phyloP scores from a whole-genome alignment of 495 filamentous ascomycete genomes.

The Aspergillus funiculosus region DNA sequence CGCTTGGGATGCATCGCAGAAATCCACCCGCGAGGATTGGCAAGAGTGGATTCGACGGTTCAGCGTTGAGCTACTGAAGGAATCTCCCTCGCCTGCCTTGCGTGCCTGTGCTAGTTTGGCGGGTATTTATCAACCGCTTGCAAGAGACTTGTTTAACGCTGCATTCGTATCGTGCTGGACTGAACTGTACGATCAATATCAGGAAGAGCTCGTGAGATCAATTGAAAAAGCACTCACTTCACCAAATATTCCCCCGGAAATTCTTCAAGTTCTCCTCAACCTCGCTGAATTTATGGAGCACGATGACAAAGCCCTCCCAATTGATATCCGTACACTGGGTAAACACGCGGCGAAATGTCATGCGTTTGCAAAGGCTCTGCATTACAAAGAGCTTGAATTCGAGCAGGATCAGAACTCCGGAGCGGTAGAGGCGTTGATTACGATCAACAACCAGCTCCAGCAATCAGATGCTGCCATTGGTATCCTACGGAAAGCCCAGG shows the following conservation, averaged over 20 bases:
- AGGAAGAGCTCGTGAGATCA: slow-evolving; percentile 90
- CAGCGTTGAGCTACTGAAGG: slow-evolving; percentile 89
- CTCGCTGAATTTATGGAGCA: slow-evolving; percentile 99
- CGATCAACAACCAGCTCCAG: slow-evolving; percentile 97
- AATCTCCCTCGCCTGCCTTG: slow-evolving; percentile 91
- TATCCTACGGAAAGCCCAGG: slow-evolving; percentile 88
- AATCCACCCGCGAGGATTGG: slow-evolving; percentile 97
- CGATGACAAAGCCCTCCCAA: slow-evolving; percentile 94
- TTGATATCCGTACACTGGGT: slow-evolving; percentile 89
- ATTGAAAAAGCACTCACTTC: slow-evolving; percentile 93
- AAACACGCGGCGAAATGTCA: slow-evolving; percentile 93
- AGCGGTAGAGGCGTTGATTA: slow-evolving; percentile 93
- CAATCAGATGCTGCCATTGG: slow-evolving; percentile 97
- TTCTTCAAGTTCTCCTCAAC: slow-evolving; percentile 90
- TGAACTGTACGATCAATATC: slow-evolving; percentile 88
- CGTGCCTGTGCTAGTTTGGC: slow-evolving; percentile 89
- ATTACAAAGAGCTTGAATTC: slow-evolving; percentile 98
- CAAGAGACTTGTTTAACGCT: slow-evolving; percentile 93
- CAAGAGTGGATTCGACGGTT: slow-evolving; percentile 97
- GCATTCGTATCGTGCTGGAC: slow-evolving; percentile 99
- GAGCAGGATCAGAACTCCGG: slow-evolving; percentile 94
- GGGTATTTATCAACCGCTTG: slow-evolving; percentile 81
- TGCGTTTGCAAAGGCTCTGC: slow-evolving; percentile 93
- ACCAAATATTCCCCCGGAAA: slow-evolving; percentile 87
- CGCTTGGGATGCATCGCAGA: slow-evolving; percentile 93